These are phyloP conservation scores for Vitis hybrid DNA, from an alignment of 177 flowering plant species.

Conservation along the genomic window DNA sequence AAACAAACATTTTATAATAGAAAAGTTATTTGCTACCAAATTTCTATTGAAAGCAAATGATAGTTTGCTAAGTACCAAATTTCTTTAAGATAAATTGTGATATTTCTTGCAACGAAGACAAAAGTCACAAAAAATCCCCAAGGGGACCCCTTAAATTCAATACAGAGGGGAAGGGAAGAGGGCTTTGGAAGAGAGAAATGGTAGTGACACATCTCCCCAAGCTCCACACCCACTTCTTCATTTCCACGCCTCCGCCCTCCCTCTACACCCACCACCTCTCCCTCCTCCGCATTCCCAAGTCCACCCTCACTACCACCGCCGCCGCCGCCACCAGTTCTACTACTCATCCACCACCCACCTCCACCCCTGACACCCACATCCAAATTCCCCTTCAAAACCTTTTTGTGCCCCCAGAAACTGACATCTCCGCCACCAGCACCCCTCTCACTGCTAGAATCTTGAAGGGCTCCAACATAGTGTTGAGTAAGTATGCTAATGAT, in stretches of 20 bases:
- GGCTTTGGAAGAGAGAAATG: conserved; percentile 18
- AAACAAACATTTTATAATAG: no score
- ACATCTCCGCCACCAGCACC: conserved; percentile 32
- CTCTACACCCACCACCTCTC: conserved; percentile 13
- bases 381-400: conserved; percentile 65
- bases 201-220: conserved; percentile 33
- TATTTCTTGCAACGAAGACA: no score
- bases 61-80: no score
- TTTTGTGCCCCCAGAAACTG: conserved; percentile 87
- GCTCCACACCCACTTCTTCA: conserved; percentile 15
- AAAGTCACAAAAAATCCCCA: no score
- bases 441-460: conserved; percentile 51
- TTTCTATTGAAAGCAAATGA: no score
- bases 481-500: conserved; percentile 75
- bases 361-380: conserved; percentile 26
- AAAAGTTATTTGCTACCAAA: no score
- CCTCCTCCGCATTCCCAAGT: conserved; percentile 18
- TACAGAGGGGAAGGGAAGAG: no score
- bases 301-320: conserved; percentile 19
- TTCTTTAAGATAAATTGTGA: no score
- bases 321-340: no score
- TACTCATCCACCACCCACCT: conserved; percentile 11
- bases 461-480: conserved; percentile 93
- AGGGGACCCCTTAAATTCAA: no score
- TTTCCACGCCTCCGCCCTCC: conserved; percentile 6